Percentiles rank a stretch among this genome's conserved stretches.
These are phyloP conservation scores for Diddensiella caesifluorescens DNA, from an alignment of 805 yeast genomes.

Conservation along the genomic window DNA sequence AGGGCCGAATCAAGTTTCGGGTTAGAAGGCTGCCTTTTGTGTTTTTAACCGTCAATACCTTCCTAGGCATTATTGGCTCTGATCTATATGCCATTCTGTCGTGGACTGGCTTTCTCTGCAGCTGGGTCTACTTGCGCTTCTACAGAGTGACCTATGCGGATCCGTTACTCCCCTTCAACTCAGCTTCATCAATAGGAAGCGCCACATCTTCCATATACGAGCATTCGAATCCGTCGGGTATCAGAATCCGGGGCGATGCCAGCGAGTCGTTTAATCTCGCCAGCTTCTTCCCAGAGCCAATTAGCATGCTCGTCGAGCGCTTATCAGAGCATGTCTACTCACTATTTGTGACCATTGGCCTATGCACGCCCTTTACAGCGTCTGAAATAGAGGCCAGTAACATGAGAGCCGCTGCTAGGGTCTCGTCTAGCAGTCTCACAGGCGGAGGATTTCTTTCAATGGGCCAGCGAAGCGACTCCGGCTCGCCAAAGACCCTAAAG, in stretches of 20 bases:
- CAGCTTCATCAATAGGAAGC: slow-evolving; percentile 7
- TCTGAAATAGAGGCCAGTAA: slow-evolving; percentile 71
- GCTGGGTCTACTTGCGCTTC: slow-evolving; percentile 78
- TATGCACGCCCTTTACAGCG: slow-evolving; percentile 59
- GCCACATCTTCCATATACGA: slow-evolving; percentile 1
- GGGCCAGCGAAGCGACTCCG: slow-evolving; percentile 7
- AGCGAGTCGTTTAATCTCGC: slow-evolving; percentile 81
- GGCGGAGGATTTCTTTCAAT: background rate
- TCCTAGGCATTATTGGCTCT: slow-evolving; percentile 29
- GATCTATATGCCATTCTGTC: slow-evolving; percentile 24
- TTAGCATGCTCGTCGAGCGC: slow-evolving; percentile 48
- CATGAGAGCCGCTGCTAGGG: slow-evolving; percentile 68
- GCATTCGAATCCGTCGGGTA: slow-evolving; percentile 18
- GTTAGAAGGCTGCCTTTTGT: slow-evolving; percentile 39
- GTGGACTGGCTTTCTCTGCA: slow-evolving; percentile 48
- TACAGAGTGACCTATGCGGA: slow-evolving; percentile 55
- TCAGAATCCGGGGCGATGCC: slow-evolving; percentile 68
- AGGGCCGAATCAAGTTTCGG: slow-evolving; percentile 40
- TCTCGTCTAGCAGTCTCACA: background rate
- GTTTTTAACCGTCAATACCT: slow-evolving; percentile 29
- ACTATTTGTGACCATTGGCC: slow-evolving; percentile 38
- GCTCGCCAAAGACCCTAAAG: background rate
- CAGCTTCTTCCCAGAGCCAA: slow-evolving; percentile 71
- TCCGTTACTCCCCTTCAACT: slow-evolving; percentile 45
- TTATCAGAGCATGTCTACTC: slow-evolving; percentile 43